Base-by-base conservation (phyloP, 2,329 filamentous ascomycete genomes). In the Leptosphaerulina australis region DNA sequence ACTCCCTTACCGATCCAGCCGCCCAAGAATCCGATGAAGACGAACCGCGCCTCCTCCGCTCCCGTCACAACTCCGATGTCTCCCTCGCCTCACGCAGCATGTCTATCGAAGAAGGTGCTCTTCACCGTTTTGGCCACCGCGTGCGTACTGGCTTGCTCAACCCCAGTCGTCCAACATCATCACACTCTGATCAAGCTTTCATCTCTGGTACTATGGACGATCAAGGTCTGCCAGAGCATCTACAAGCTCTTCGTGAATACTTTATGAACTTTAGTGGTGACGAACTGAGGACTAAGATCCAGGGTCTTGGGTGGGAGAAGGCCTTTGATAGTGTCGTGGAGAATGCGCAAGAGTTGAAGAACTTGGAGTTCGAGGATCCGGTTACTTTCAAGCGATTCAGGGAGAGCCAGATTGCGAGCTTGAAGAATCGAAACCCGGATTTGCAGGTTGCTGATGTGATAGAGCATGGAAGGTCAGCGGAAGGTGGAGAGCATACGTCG, bases 91-190 rank as follows among this genome's bases (percentile, higher is more conserved):
- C 83, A 3, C 83, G 83, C 40, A 83, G 83, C 17, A 81, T 87
- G 52, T 81, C 81, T 0, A 79, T 84, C 35, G 87, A 90, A 74
- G 87, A 90, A 79, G 87, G 86, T 24, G 83, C 83, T 24, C 81
- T 89, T 59, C 86, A 88, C 63, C 83, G 86, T 20, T 80, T 89
- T 28, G 84, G 86, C 22, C 85, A 88, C 62, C 80, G 82, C 56
- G 76, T 89, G 34, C 83, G 85, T 15, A 83, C 85, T 31, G 83
- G 87, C 50, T 79, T 88, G 28, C 74, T 88, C 33, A 69, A 74
- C 22, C 56, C 62, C 1, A 66, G 57, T 6, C 69, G 60, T 12
- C 69, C 66, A 6, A 56, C 58, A 5, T 67, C 63, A 0, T 52
- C 44, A n/a, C 44, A 46, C 28, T 52, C 7, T 37, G 53, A 60